Base-by-base conservation (phyloP, 139 green algal genomes). In the Penium margaritaceum region DNA sequence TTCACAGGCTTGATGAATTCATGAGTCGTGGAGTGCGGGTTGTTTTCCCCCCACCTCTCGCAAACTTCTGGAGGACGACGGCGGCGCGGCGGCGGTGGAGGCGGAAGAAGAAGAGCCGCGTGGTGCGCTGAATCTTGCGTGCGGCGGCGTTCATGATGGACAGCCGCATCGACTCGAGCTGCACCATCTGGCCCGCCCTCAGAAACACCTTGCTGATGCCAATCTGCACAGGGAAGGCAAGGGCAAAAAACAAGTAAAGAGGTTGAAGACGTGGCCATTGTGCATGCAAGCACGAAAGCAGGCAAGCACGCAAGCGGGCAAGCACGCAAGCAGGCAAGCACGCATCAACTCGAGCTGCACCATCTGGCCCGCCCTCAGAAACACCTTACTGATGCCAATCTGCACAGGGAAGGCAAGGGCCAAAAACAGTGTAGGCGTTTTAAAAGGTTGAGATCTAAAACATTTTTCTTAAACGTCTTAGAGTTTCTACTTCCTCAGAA, bases 161-260 rank as follows among this genome's bases (percentile, higher is more conserved):
- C 6, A 32, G 21, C 21, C 71, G 36, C 62, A 66, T 32, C 39
- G 1, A 73, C 24, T 78, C 61, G 24, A 79, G 63, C 35, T 67
- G 15, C n/a, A 37, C 92, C 89, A 98, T 95, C 79, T 95, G 88
- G 29, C 94, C 93, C 7, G 71, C 78, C 27, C 81, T 75, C 70
- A 83, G 43, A 55, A 94, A 94, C 3, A 92, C 88, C 87, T 95
- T 95, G 61, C 81, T 91, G 39, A 83, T 76, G 6, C 92, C 92
- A 35, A 92, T 69, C 74, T 97, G 90, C 76, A 6, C 21, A 21
- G 6, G 51, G 17, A 24, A 5, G 1, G 15, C 7, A 1, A 27
- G 47, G 47, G 47, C 5, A 24, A 27, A 12, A 21, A 30, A 58
- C 44, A 55, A 3, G 24, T 21, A 55, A 55, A 6, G 41, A 7